Conservation (phyloP, 106 monocot genomes). For the Apostasia ramifera region DNA sequence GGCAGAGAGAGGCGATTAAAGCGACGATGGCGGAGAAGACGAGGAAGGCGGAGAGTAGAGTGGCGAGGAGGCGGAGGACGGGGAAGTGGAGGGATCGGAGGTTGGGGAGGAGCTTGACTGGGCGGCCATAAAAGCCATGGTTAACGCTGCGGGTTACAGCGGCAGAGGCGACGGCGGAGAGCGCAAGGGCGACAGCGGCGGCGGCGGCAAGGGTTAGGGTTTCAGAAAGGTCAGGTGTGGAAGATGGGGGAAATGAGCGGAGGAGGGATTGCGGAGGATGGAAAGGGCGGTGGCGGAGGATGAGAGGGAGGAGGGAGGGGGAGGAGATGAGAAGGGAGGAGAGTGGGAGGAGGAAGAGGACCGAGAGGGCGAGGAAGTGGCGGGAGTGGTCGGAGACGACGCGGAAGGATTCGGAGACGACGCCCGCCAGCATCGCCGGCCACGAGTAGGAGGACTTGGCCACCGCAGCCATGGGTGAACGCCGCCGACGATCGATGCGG, state of each 20-base stretch:
- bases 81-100: constrained; percentile 6
- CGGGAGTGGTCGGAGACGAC: constrained; percentile 16
- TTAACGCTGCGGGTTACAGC: constrained; percentile 8
- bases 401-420: constrained; percentile 5
- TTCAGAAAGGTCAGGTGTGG: neutral
- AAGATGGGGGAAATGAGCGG: neutral
- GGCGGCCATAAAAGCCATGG: constrained; percentile 11
- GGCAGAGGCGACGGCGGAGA: neutral
- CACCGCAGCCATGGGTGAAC: neutral
- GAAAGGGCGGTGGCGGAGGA: neutral
- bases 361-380: constrained; percentile 10
- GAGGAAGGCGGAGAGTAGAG: constrained; percentile 1
- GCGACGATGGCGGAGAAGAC: constrained; percentile 5
- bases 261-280: constrained; percentile 1
- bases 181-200: neutral
- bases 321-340: constrained; percentile 8
- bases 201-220: constrained; percentile 7
- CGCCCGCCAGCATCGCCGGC: constrained; percentile 11
- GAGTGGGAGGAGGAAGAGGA: constrained; percentile 11
- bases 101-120: constrained; percentile 5
- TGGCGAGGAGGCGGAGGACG: constrained; percentile 7
- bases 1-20: constrained; percentile 2
- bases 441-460: constrained; percentile 4
- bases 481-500: neutral
- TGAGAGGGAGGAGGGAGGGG: constrained; percentile 4